Conservation (phyloP, 2,329 filamentous ascomycete genomes). For the Fusarium circinatum region DNA sequence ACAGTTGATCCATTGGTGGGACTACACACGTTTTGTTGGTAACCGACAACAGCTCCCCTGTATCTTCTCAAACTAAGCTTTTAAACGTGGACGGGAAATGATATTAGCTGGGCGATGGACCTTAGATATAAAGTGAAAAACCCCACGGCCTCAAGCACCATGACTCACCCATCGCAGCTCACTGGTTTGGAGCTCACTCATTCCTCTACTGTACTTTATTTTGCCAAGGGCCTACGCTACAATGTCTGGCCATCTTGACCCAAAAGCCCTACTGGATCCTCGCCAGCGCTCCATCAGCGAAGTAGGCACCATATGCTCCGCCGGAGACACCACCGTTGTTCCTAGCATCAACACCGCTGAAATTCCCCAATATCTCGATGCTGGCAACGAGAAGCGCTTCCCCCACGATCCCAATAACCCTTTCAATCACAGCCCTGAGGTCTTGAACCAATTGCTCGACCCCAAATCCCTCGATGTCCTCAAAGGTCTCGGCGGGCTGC, state of each 20-base stretch:
- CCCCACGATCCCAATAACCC: slow-evolving; percentile 1
- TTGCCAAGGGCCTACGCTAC: background rate
- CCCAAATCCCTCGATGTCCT: slow-evolving; percentile 18
- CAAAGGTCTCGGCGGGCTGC: slow-evolving; percentile 1
- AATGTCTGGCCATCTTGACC: slow-evolving; percentile 32
- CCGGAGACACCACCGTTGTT: slow-evolving; percentile 16
- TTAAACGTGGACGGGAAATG: background rate
- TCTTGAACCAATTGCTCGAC: slow-evolving; percentile 7
- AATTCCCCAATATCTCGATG: slow-evolving; percentile 5
- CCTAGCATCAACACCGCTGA: slow-evolving; percentile 16
- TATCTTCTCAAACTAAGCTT: background rate
- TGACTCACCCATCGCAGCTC: slow-evolving; percentile 26
- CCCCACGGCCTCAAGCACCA: slow-evolving; percentile 12
- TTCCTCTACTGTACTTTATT: background rate
- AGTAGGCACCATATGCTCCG: slow-evolving; percentile 15
- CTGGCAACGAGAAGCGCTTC: background rate
- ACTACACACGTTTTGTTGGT: background rate
- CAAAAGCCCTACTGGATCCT: slow-evolving; percentile 25
- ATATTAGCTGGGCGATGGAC: background rate
- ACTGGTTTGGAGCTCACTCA: slow-evolving; percentile 20
- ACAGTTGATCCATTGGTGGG: background rate
- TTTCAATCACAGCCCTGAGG: slow-evolving; percentile 1
- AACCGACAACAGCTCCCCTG: background rate
- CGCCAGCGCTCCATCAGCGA: slow-evolving; percentile 31
- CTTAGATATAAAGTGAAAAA: slow-evolving; percentile 15